phyloP scores from a whole-genome alignment of 1,284 basidiomycete genomes.

The Sphaerobolus stellatus region DNA sequence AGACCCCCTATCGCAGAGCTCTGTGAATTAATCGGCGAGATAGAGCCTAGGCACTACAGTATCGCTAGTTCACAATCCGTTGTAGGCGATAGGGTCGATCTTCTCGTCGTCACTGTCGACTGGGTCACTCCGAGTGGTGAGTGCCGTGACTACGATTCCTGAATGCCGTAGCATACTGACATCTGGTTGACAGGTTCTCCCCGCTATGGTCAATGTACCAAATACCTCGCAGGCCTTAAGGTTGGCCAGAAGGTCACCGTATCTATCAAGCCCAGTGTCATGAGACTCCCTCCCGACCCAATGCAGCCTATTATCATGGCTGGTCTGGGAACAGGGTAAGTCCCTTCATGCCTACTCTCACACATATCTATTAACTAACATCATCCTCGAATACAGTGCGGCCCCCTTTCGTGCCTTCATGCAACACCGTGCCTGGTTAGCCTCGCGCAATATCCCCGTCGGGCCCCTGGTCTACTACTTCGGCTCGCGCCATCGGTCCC shows the following conservation, averaged over 20 bases:
- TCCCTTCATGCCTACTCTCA: not conserved
- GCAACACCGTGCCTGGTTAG: constrained; percentile 88
- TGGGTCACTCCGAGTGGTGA: constrained; percentile 86
- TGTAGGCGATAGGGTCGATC: constrained; percentile 91
- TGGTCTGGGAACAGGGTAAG: constrained; percentile 87
- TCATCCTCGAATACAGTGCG: constrained; percentile 43
- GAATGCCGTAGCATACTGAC: constrained; percentile 1
- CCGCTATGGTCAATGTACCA: constrained; percentile 94
- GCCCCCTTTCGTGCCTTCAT: constrained; percentile 99
- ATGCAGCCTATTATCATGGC: constrained; percentile 97
- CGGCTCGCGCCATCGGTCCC: constrained; percentile 90
- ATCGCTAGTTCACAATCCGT: constrained; percentile 95
- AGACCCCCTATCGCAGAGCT: constrained; percentile 78
- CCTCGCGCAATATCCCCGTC: constrained; percentile 72
- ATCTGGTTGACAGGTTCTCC: constrained; percentile 52
- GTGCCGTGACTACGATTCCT: constrained; percentile 23
- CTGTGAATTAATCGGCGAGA: constrained; percentile 88
- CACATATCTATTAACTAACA: not conserved
- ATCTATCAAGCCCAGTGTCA: constrained; percentile 97
- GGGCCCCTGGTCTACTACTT: constrained; percentile 98
- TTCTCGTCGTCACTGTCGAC: constrained; percentile 95
- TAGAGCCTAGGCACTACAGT: constrained; percentile 97
- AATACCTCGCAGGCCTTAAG: constrained; percentile 84
- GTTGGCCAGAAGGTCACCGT: constrained; percentile 94
- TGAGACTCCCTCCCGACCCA: constrained; percentile 91